Evolutionary conservation across 306 rosid species (phyloP).

Genomic region (Sicyos baderoa): DNA sequence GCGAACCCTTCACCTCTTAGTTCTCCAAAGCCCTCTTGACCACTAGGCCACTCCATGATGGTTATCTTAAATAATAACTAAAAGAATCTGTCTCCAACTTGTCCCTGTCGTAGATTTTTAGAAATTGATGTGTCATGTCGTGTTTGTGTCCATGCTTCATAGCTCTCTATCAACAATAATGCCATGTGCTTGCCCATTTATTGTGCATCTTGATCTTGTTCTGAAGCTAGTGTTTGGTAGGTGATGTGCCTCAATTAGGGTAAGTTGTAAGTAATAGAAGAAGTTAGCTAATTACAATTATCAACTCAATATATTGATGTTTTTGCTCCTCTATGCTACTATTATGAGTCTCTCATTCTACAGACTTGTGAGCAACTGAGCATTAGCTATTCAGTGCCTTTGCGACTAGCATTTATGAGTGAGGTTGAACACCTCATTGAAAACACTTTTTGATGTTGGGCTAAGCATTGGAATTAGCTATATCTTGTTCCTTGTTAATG

Average conservation of each 20-base stretch:
- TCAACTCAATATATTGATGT: neutral
- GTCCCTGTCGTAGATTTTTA: no score
- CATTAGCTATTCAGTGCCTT: neutral
- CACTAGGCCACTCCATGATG: no score
- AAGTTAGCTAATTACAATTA: neutral
- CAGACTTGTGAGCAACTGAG: neutral
- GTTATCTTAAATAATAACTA: no score
- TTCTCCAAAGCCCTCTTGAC: no score
- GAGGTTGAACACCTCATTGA: neutral
- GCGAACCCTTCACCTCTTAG: no score
- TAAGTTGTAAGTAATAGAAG: neutral
- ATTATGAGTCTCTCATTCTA: neutral
- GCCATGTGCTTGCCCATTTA: neutral
- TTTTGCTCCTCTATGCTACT: neutral
- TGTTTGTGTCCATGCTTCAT: no score
- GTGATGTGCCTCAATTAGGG: neutral
- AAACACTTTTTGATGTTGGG: neutral
- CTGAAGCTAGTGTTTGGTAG: neutral
- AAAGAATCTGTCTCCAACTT: no score
- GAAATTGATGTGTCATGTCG: no score
- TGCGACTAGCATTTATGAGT: no score
- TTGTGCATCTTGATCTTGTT: neutral
- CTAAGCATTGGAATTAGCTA: neutral
- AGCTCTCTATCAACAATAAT: neutral
- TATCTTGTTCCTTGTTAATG: conserved; percentile 7